Percentiles rank a stretch among this genome's conserved stretches.
Evolutionary conservation across 306 rosid species (phyloP).

Genomic region (Hippophae tibetana): DNA sequence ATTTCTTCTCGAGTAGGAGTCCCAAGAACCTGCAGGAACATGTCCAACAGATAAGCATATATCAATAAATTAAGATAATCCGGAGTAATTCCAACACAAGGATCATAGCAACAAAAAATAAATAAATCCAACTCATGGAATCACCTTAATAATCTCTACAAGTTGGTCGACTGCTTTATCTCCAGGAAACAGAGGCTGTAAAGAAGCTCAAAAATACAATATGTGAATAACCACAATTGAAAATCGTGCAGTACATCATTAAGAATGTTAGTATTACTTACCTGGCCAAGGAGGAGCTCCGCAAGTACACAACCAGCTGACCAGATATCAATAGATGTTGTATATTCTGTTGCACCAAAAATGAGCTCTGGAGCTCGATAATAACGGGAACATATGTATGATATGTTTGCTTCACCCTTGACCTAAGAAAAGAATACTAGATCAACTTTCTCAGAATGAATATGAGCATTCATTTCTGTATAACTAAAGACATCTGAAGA

Average conservation of each 20-base stretch:
- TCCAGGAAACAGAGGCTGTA: constrained; percentile 93
- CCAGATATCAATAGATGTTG: constrained; percentile 96
- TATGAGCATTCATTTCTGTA: no score
- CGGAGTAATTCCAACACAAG: no score
- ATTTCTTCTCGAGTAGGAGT: constrained; percentile 98
- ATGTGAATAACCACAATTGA: neutral
- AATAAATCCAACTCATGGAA: neutral
- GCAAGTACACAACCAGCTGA: constrained; percentile 99
- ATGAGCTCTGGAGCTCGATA: constrained; percentile 96
- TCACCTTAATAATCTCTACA: constrained; percentile 89
- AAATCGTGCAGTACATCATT: no score
- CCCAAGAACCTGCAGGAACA: constrained; percentile 71
- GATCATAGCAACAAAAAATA: no score
- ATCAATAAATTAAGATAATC: neutral
- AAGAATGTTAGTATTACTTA: constrained; percentile 19
- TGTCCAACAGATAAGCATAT: constrained; percentile 6
- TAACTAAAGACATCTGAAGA: no score
- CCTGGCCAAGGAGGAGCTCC: constrained; percentile 97
- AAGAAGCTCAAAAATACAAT: constrained; percentile 3
- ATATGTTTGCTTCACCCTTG: constrained; percentile 84
- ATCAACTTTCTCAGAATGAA: no score
- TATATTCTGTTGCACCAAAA: constrained; percentile 94
- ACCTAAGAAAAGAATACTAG: constrained; percentile 37
- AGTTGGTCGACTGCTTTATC: constrained; percentile 96
- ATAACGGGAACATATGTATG: constrained; percentile 91